Evolutionary conservation across 2,329 filamentous ascomycete species (phyloP), one percentile per base, ranked within the genome.

Genomic region (Diaporthe sp.): DNA sequence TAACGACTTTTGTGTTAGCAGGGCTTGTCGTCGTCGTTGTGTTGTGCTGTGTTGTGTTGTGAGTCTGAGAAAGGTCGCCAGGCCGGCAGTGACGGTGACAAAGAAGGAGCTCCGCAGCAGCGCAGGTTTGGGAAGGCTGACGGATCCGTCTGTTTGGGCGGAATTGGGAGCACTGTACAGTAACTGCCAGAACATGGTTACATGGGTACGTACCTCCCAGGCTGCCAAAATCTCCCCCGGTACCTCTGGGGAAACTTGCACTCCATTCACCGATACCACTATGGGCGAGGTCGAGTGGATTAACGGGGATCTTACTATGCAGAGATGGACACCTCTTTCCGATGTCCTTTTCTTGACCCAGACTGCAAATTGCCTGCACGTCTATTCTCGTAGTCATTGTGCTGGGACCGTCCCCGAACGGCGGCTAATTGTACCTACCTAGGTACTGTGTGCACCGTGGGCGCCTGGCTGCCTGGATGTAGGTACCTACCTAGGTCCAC

Each of bases 41-140:
- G 58, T 61, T 61, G 37, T 42, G 65, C 37, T 39, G 37, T 68
- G 15, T 28, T 28, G 58, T 62, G 61, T 49, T 37, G 65, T 55
- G 65, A 28, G 17, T 13, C 28, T 22, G n/a, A 34, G 49, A 42
- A 42, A 28, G 12, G 65, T 22, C 28, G 65, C 34, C 34, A 25
- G 46, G 46, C 4, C 34, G 65, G 49, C 28, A 42, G 65, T 55
- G 65, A 39, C 49, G 31, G 34, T 53, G 65, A 70, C 49, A 70
- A 70, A 70, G 62, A 68, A n/a, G 46, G 65, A 70, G 65, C 46
- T 70, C 62, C 62, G 46, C 65, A 70, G 65, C 46, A 70, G 62
- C 42, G 34, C 42, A 49, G 44, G 61, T 65, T 49, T 51, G 61
- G 61, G 44, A 51, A 31, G 34, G n/a, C 49, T 42, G 65, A 70